Conservation (phyloP, 1,284 basidiomycete genomes). For the Cystobasidiaceae sp. region DNA sequence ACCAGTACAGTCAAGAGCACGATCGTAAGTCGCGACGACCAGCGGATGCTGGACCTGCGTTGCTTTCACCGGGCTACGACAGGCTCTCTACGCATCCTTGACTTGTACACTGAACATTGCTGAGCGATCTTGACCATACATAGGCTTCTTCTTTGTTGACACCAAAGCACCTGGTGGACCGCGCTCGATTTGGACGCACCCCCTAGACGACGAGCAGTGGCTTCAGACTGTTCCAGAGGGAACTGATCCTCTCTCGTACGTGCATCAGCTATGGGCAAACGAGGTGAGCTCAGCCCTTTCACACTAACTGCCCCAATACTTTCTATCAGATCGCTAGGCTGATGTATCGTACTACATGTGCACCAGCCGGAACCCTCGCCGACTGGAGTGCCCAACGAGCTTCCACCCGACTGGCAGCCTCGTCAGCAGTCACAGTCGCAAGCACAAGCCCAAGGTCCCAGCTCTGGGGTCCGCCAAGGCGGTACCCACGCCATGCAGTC, state of each 20-base stretch:
- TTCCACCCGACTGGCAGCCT: no score
- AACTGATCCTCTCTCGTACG: slow-evolving; percentile 13
- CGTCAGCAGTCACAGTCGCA: no score
- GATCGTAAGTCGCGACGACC: slow-evolving; percentile 46
- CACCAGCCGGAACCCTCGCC: no score
- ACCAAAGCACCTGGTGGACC: slow-evolving; percentile 7
- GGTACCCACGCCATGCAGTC: slow-evolving; percentile 23
- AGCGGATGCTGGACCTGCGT: no score
- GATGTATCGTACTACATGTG: background rate
- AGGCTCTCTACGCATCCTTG: no score
- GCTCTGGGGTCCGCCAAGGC: no score
- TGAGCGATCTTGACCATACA: background rate
- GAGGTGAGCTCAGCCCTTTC: background rate
- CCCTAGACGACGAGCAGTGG: slow-evolving; percentile 24
- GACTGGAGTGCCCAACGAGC: no score
- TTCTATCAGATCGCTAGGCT: background rate
- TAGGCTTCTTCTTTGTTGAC: slow-evolving; percentile 32
- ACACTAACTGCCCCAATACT: background rate
- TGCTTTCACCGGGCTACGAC: no score
- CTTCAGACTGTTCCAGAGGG: slow-evolving; percentile 15
- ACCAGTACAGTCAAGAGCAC: slow-evolving; percentile 63
- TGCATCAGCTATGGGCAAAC: slow-evolving; percentile 18
- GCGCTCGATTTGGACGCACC: slow-evolving; percentile 23
- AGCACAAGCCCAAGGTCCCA: no score
- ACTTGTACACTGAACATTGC: background rate